Percentiles rank a stretch among this genome's conserved stretches.
These are phyloP conservation scores for Diaporthe longicolla DNA, from an alignment of 2,329 filamentous ascomycete genomes.

Conservation along the genomic window DNA sequence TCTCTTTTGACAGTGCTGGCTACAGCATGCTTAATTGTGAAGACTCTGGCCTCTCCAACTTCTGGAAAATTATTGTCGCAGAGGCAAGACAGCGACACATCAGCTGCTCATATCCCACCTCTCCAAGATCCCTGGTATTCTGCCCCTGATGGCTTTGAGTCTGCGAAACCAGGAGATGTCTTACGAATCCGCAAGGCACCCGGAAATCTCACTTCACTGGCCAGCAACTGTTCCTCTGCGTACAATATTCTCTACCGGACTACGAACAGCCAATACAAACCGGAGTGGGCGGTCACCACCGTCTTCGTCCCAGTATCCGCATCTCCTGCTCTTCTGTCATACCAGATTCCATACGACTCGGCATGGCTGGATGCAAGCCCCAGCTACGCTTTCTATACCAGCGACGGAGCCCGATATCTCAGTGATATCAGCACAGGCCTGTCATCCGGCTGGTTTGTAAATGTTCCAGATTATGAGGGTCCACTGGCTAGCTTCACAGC, in stretches of 20 bases:
- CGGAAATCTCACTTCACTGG: constrained; percentile 46
- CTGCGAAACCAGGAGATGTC: constrained; percentile 48
- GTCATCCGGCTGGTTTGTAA: constrained; percentile 59
- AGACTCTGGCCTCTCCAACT: not conserved
- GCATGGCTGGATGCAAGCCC: constrained; percentile 55
- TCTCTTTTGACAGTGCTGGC: constrained; percentile 13
- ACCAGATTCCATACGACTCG: constrained; percentile 58
- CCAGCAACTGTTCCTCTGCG: constrained; percentile 44
- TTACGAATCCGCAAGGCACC: constrained; percentile 49
- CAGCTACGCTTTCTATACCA: constrained; percentile 52
- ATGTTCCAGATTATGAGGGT: constrained; percentile 62
- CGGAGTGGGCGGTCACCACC: constrained; percentile 57
- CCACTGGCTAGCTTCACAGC: constrained; percentile 60
- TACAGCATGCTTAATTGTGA: constrained; percentile 10
- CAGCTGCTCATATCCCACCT: constrained; percentile 45
- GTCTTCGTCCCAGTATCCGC: constrained; percentile 49
- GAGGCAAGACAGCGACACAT: not conserved
- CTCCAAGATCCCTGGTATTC: constrained; percentile 53
- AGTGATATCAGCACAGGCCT: constrained; percentile 53
- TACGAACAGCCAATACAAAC: constrained; percentile 51
- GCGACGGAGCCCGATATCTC: constrained; percentile 42
- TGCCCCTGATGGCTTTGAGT: constrained; percentile 49
- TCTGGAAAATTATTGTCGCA: not conserved
- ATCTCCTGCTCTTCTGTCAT: constrained; percentile 55
- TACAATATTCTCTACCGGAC: constrained; percentile 58